Evolutionary conservation across 768 basidiomycete species (phyloP), one percentile per base, ranked within the genome.

Genomic region (Sporobolomyces phaffii): DNA sequence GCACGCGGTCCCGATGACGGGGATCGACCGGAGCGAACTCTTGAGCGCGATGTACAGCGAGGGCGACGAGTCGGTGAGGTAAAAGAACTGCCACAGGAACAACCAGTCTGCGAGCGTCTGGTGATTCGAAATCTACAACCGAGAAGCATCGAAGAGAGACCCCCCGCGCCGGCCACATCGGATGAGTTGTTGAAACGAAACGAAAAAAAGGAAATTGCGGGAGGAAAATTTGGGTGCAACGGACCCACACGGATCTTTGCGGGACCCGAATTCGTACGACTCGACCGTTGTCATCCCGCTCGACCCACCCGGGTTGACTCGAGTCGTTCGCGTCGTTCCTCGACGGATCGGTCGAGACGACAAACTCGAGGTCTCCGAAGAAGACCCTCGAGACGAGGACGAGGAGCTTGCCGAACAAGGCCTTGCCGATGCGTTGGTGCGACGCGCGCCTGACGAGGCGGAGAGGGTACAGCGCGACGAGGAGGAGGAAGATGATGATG

Each of bases 31-130:
- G 65, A 97, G 80, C 71, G 86, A 89, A 77, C 87, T 87, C 82
- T 97, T 98, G 61, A 97, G 80, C 14, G 91, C 87, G 74, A 98
- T 98, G 77, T 85, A 88, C 34, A 97, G 83, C 69, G 89, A 82
- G 65, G 82, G 80, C 77, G 88, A 85, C 5, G 85, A 83, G 29
- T 80, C 80, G 71, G 85, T 81, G 74, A 87, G 87, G 77, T 91
- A 91, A 15, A 84, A 82, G 62, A 91, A 64, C 7, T n/a, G 20
- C 79, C 79, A 96, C 33, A 87, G 83, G 75, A 91, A 94, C 86
- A 87, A 74, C 79, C 79, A 81, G 68, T 80, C 80, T 10, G 75
- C 65, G 43, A 79, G 78, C 0, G 78, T 76, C 80, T 92, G 93
- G 76, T 98, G 93, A 76, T 98, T 98, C 14, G 90, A 84, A 72